Base-by-base conservation (phyloP, 495 filamentous ascomycete species). In the Diplogelasinospora grovesii region DNA sequence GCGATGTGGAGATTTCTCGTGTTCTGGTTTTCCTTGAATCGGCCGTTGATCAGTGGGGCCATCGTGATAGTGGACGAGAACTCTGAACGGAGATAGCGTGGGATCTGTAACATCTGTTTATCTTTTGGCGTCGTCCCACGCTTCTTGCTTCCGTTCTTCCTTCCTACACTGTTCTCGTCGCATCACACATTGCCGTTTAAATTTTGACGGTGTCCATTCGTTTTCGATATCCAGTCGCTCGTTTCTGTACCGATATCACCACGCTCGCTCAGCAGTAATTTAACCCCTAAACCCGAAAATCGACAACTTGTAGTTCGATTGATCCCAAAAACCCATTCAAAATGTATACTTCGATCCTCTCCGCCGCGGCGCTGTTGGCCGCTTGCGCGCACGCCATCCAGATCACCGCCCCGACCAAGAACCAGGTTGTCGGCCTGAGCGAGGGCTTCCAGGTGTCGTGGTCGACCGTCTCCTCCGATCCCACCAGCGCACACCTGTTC, bases 391-490 rank as follows among this genome's bases (percentile, higher is more conserved):
- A 27, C 36, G 56, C 53, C 39, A 50, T 59, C 47, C 23, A 52
- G 35, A 41, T 59, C 53, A 57, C 50, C 30, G 27, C 39, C 31
- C 47, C 53, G 19, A 34, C 45, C 47, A 56, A 54, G 43, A 33
- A 54, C 45, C 30, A 49, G 8, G 43, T 34, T 0, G 30, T 59
- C 40, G 50, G 49, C 33, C 28, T 46, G 27, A 22, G 41, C 5
- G 5, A 26, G n/a, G 56, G 56, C 53, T 39, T 54, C 16, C 24
- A 47, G 22, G 53, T 59, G 27, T 34, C 36, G 9, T 59, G 53
- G 53, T 21, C 33, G 30, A 49, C 50, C 29, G 56, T 59, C 47
- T 41, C 8, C 41, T 49, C 44, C 45, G 56, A 59, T 43, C 50
- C 56, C 32, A 26, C 25, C 21, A 27, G 14, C 22, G 56, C 56